Evolutionary conservation across 208 protist species (phyloP).

Genomic region (Acanthamoeba castellanii): DNA sequence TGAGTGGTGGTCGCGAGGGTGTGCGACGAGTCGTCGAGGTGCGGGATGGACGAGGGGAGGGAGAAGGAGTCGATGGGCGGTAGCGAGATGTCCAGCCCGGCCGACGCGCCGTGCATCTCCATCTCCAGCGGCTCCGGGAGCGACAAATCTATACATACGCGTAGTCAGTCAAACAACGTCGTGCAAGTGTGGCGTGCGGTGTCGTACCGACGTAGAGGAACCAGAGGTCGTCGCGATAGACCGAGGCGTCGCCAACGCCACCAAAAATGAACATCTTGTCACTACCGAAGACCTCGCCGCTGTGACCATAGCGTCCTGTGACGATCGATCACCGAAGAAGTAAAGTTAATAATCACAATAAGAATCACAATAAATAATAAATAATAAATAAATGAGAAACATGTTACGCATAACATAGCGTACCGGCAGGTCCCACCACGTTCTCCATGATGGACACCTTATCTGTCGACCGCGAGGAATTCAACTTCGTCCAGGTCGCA

Average conservation of each 20-base stretch:
- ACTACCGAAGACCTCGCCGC: conserved; percentile 29
- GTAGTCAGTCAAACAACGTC: not conserved
- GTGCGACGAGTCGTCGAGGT: not conserved
- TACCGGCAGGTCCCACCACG: conserved; percentile 33
- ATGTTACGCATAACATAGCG: not conserved
- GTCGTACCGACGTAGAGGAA: conserved; percentile 67
- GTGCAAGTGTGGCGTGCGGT: no score
- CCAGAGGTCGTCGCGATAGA: conserved; percentile 71
- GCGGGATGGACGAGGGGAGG: not conserved
- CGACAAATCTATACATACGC: conserved; percentile 27
- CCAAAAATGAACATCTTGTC: conserved; percentile 74
- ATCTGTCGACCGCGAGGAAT: conserved; percentile 32
- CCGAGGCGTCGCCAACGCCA: conserved; percentile 51
- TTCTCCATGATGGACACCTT: conserved; percentile 60
- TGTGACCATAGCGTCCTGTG: conserved; percentile 43
- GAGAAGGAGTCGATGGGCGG: not conserved
- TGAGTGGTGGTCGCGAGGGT: not conserved
- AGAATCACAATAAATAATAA: not conserved
- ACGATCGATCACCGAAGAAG: no score
- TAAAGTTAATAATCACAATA: no score
- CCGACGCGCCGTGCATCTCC: conserved; percentile 40
- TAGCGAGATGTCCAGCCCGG: conserved; percentile 28
- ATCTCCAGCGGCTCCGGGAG: conserved; percentile 32
- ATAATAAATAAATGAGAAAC: not conserved
- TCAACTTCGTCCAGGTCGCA: conserved; percentile 33